Conservation (phyloP, 495 filamentous ascomycete species). For the Neohortaea acidophila region DNA sequence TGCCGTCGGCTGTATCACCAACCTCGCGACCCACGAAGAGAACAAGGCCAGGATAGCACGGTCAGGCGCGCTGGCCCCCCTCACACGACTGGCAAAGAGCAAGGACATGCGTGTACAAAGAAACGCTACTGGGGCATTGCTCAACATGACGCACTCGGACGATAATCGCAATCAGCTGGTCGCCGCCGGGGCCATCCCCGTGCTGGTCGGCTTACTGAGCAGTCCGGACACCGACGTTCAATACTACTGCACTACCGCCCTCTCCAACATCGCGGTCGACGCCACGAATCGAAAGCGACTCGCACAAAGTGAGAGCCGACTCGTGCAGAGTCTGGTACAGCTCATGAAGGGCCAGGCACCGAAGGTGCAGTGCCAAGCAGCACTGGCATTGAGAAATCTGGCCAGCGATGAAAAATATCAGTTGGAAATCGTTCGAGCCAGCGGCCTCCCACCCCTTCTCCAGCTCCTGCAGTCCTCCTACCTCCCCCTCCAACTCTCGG, state of each 20-base stretch:
- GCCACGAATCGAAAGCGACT: slow-evolving; percentile 76
- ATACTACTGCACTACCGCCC: slow-evolving; percentile 96
- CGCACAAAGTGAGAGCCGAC: slow-evolving; percentile 70
- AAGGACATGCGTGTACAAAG: slow-evolving; percentile 98
- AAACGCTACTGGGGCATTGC: slow-evolving; percentile 86
- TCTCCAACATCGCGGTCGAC: slow-evolving; percentile 97
- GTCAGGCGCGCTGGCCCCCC: slow-evolving; percentile 77
- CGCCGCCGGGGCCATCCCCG: slow-evolving; percentile 88
- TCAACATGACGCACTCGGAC: slow-evolving; percentile 99
- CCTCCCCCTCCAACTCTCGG: slow-evolving; percentile 86
- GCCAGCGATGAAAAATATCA: slow-evolving; percentile 98
- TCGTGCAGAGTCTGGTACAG: slow-evolving; percentile 85
- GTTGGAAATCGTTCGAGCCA: slow-evolving; percentile 83
- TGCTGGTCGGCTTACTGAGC: slow-evolving; percentile 82
- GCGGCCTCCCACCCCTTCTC: slow-evolving; percentile 68
- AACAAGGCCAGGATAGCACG: slow-evolving; percentile 98
- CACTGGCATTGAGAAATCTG: slow-evolving; percentile 81
- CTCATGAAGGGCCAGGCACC: slow-evolving; percentile 95
- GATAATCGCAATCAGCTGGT: slow-evolving; percentile 96
- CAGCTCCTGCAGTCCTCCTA: slow-evolving; percentile 87
- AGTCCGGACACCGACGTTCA: slow-evolving; percentile 92
- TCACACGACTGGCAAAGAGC: slow-evolving; percentile 85
- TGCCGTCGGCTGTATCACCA: slow-evolving; percentile 96
- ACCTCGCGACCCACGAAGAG: slow-evolving; percentile 92
- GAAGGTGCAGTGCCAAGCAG: slow-evolving; percentile 96